Conservation (phyloP, 352 stramenopile species). For the Plasmopara halstedii region DNA sequence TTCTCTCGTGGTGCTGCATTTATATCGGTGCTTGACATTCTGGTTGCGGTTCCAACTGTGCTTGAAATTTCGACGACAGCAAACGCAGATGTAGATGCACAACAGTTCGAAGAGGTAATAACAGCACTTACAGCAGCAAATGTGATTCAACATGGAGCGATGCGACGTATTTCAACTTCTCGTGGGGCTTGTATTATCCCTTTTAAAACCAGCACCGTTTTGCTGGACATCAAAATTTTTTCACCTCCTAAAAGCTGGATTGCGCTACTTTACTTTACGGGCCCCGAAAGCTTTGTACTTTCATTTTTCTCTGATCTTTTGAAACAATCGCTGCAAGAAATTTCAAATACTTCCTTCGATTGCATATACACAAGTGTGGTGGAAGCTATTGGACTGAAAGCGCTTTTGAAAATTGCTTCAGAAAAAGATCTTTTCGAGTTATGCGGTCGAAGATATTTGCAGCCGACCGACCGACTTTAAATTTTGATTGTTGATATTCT, state of each 20-base stretch:
- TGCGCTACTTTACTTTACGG: constrained; percentile 69
- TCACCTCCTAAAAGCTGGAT: constrained; percentile 51
- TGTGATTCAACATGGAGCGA: constrained; percentile 17
- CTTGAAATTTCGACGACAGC: not conserved
- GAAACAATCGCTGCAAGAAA: constrained; percentile 32
- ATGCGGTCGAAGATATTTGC: constrained; percentile 35
- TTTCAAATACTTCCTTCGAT: constrained; percentile 49
- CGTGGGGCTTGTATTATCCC: constrained; percentile 45
- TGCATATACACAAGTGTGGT: constrained; percentile 32
- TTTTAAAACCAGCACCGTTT: constrained; percentile 45
- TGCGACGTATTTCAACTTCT: constrained; percentile 27
- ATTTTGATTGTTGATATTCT: no score
- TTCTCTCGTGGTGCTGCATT: constrained; percentile 66
- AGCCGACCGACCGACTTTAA: constrained; percentile 37
- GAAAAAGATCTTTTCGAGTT: constrained; percentile 63
- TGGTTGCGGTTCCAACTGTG: constrained; percentile 32
- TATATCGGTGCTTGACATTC: constrained; percentile 62
- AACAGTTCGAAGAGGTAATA: constrained; percentile 32
- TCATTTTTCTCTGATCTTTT: constrained; percentile 40
- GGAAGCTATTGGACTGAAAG: constrained; percentile 25
- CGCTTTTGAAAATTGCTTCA: constrained; percentile 29
- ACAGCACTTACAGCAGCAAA: constrained; percentile 26
- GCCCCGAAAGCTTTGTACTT: constrained; percentile 43
- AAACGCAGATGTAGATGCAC: not conserved
- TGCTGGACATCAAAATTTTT: constrained; percentile 72